Percentiles rank a stretch among this genome's conserved stretches.
These are phyloP conservation scores for Thelephora aurantiotincta DNA, from an alignment of 768 basidiomycete genomes.

Conservation along the genomic window DNA sequence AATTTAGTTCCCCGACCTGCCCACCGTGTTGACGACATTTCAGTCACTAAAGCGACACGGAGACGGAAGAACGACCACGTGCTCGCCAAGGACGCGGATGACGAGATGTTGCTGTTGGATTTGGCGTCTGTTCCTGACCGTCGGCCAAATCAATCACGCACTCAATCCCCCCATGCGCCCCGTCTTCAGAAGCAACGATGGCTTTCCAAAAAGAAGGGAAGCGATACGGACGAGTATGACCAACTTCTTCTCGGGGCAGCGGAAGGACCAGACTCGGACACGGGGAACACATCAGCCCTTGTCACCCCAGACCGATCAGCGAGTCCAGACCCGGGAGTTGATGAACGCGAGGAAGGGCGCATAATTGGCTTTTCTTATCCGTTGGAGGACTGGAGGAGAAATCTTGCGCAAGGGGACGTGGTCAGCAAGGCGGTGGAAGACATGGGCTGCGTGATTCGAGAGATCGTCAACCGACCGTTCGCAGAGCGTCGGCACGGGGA, in stretches of 20 bases:
- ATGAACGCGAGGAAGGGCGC: conserved; percentile 50
- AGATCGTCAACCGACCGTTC: conserved; percentile 62
- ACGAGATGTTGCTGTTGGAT: conserved; percentile 49
- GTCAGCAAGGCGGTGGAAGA: conserved; percentile 82
- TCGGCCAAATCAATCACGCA: conserved; percentile 13
- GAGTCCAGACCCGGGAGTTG: conserved; percentile 19
- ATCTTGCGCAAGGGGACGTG: conserved; percentile 59
- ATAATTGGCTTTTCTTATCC: conserved; percentile 68
- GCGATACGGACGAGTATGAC: conserved; percentile 27
- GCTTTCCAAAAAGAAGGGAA: conserved; percentile 10
- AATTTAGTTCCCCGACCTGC: background rate
- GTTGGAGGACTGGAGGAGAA: conserved; percentile 61
- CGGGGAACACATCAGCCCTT: conserved; percentile 32
- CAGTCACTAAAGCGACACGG: conserved; percentile 50
- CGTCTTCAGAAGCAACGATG: conserved; percentile 1
- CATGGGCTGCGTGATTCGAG: conserved; percentile 51
- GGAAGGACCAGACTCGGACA: conserved; percentile 6
- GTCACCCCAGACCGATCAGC: conserved; percentile 15
- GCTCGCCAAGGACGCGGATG: conserved; percentile 45
- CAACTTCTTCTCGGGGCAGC: conserved; percentile 14
- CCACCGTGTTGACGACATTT: background rate
- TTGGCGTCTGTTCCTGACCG: conserved; percentile 12
- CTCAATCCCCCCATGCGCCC: conserved; percentile 10
- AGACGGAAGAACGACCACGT: conserved; percentile 49
- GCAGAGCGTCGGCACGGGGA: conserved; percentile 49